phyloP scores from a whole-genome alignment of 2,329 filamentous ascomycete genomes.

The Xylaria sp. region DNA sequence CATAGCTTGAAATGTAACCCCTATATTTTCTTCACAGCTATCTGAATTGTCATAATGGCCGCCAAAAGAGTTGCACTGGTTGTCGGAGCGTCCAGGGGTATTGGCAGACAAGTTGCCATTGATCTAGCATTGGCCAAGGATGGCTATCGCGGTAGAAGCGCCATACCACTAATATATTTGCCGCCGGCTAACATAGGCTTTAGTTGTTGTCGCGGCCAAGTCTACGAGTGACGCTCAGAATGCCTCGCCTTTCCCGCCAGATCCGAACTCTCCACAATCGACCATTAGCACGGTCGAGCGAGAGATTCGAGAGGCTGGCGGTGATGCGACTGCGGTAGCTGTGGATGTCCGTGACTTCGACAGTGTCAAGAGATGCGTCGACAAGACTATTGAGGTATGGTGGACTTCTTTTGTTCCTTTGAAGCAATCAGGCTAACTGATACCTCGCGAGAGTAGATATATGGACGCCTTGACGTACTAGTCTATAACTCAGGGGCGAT shows the following conservation, averaged over 20 bases:
- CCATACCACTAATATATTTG: neutral
- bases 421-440: constrained; percentile 15
- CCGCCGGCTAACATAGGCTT: constrained; percentile 9
- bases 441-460: constrained; percentile 53
- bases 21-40: neutral
- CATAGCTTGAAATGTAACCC: constrained; percentile 7
- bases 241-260: constrained; percentile 72
- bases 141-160: constrained; percentile 72
- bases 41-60: constrained; percentile 24
- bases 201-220: constrained; percentile 83
- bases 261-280: constrained; percentile 78
- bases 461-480: constrained; percentile 76
- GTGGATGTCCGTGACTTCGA: constrained; percentile 76
- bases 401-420: constrained; percentile 2
- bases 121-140: constrained; percentile 78
- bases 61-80: constrained; percentile 72
- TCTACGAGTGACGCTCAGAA: constrained; percentile 72
- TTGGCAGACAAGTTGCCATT: constrained; percentile 82
- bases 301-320: constrained; percentile 75
- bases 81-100: constrained; percentile 81
- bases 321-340: constrained; percentile 71
- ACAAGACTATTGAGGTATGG: constrained; percentile 62
- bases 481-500: constrained; percentile 89
- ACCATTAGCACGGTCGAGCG: constrained; percentile 84
- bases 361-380: constrained; percentile 70